Conservation (phyloP, 257 asterid species). For the Anisodus tanguticus region DNA sequence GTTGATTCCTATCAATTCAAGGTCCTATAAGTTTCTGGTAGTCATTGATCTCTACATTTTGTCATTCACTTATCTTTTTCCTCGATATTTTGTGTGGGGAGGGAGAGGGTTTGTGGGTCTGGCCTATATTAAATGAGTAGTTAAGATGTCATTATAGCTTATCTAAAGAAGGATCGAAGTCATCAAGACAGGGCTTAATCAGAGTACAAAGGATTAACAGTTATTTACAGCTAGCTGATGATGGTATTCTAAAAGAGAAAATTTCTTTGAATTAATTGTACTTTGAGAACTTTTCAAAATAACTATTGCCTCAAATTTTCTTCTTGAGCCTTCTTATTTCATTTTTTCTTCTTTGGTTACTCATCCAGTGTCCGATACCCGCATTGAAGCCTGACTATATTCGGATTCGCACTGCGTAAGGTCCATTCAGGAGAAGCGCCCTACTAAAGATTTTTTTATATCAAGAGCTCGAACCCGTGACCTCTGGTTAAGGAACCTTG, state of each 20-base stretch:
- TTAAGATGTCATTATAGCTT: conserved; percentile 15
- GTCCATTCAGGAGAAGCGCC: too few species aligned
- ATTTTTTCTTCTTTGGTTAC: too few species aligned
- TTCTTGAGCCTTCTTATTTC: too few species aligned
- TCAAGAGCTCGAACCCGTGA: too few species aligned
- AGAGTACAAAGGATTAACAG: background rate
- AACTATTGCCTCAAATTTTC: too few species aligned
- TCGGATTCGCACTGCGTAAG: too few species aligned
- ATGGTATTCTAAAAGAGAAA: too few species aligned
- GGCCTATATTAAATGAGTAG: background rate
- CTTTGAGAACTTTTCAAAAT: too few species aligned
- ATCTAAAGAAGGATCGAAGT: conserved; percentile 1
- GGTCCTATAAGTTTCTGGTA: background rate
- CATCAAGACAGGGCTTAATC: background rate
- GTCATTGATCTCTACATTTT: background rate
- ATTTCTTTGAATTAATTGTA: background rate
- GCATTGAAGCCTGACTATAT: too few species aligned
- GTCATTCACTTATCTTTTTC: background rate
- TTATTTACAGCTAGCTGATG: background rate
- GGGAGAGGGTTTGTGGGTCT: background rate
- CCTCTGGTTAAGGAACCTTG: too few species aligned
- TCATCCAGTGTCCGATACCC: too few species aligned
- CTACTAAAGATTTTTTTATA: too few species aligned
- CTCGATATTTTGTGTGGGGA: background rate
- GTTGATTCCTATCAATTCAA: background rate